phyloP scores from a whole-genome alignment of 352 stramenopile genomes.

The Globisporangium alternatum region DNA sequence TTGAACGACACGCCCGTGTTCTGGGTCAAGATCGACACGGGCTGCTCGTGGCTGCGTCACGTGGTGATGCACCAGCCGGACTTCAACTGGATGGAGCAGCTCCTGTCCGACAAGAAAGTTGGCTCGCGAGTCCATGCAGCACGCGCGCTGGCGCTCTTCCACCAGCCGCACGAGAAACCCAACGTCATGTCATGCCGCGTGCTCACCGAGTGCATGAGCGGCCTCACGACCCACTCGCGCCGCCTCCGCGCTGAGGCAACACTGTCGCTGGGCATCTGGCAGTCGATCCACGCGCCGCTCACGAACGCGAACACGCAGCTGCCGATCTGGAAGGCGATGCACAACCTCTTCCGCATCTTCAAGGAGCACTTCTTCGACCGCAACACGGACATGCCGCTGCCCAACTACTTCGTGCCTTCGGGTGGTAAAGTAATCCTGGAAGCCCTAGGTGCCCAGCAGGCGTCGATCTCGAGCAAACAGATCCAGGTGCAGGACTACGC shows the following conservation, averaged over 20 bases:
- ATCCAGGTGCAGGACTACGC: conserved; percentile 87
- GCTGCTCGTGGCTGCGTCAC: conserved; percentile 70
- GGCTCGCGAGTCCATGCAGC: conserved; percentile 77
- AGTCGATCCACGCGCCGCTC: conserved; percentile 79
- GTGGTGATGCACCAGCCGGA: conserved; percentile 86
- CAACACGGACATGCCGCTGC: conserved; percentile 77
- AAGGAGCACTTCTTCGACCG: conserved; percentile 88
- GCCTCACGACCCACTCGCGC: conserved; percentile 77
- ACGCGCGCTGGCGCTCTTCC: conserved; percentile 70
- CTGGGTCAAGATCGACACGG: conserved; percentile 86
- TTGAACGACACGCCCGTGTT: conserved; percentile 86
- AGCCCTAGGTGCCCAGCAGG: conserved; percentile 69
- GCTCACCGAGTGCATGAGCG: conserved; percentile 83
- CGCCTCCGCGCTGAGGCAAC: conserved; percentile 71
- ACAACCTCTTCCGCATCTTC: conserved; percentile 87
- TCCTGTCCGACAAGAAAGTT: conserved; percentile 82
- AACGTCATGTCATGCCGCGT: conserved; percentile 87
- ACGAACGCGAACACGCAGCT: conserved; percentile 81
- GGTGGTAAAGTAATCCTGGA: conserved; percentile 83
- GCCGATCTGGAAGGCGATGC: conserved; percentile 84
- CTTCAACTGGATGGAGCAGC: conserved; percentile 89
- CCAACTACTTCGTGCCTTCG: conserved; percentile 84
- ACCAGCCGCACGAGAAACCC: conserved; percentile 78
- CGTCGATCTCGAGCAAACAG: conserved; percentile 79
- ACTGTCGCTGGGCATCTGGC: conserved; percentile 77